phyloP scores from a whole-genome alignment of 176 grass and related monocot species.

The Aegilops tauschii region DNA sequence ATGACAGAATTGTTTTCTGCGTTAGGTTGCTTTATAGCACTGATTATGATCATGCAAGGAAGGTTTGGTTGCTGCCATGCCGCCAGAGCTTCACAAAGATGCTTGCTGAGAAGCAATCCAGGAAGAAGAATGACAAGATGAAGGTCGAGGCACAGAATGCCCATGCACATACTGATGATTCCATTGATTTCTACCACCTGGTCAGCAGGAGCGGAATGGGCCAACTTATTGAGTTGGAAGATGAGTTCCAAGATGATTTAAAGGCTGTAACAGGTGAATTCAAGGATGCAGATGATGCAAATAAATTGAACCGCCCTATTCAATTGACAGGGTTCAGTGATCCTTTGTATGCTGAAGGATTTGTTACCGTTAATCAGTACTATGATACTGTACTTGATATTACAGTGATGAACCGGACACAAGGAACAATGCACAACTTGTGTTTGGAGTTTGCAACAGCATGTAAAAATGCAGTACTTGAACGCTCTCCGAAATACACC shows the following conservation, averaged over 20 bases:
- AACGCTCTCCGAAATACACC: not conserved
- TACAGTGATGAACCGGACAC: constrained; percentile 46
- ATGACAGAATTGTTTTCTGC: constrained; percentile 55
- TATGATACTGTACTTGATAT: constrained; percentile 55
- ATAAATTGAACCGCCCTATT: not conserved
- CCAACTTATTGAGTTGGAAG: not conserved
- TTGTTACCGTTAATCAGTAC: constrained; percentile 34
- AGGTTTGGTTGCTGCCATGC: constrained; percentile 63
- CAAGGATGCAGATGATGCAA: not conserved
- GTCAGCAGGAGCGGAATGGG: constrained; percentile 37
- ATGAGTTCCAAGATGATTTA: not conserved
- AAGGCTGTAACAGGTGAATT: not conserved
- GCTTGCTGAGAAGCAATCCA: not conserved
- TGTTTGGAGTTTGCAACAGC: constrained; percentile 13
- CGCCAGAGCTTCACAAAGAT: constrained; percentile 54
- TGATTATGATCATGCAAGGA: constrained; percentile 40
- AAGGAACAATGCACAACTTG: constrained; percentile 54
- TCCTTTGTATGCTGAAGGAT: not conserved
- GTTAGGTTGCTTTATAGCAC: constrained; percentile 61
- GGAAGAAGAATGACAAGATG: constrained; percentile 46
- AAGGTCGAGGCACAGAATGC: constrained; percentile 52
- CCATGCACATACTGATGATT: constrained; percentile 66
- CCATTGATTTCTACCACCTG: constrained; percentile 82
- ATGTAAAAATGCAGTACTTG: too few species aligned
- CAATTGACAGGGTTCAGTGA: not conserved